Percentiles rank a stretch among this genome's conserved stretches.
phyloP scores from a whole-genome alignment of 192 early-diverging fungal genomes.

The Geosiphon pyriformis region DNA sequence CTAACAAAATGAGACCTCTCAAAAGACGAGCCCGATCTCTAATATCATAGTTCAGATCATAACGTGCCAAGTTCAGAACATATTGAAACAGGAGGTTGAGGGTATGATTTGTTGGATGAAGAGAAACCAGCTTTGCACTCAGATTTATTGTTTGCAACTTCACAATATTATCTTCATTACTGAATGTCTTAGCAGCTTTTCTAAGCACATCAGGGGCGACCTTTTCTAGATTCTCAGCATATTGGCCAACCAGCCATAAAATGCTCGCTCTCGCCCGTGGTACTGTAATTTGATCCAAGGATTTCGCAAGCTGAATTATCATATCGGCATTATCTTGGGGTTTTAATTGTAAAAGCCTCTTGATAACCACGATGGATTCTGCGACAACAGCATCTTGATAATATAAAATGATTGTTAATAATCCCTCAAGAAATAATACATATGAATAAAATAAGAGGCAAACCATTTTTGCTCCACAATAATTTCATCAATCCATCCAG shows the following conservation, averaged over 20 bases:
- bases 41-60: slow-evolving; percentile 83
- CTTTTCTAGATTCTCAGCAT: slow-evolving; percentile 55
- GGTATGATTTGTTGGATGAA: slow-evolving; percentile 39
- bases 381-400: slow-evolving; percentile 68
- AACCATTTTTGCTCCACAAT: slow-evolving; percentile 54
- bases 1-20: slow-evolving; percentile 43
- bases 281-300: slow-evolving; percentile 58
- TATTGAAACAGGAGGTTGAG: slow-evolving; percentile 59
- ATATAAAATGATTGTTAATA: no score
- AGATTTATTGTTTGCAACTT: slow-evolving; percentile 84
- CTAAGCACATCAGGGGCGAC: slow-evolving; percentile 82
- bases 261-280: slow-evolving; percentile 78
- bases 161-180: slow-evolving; percentile 53
- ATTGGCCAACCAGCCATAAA: slow-evolving; percentile 82
- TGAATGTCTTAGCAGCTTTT: slow-evolving; percentile 57
- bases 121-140: slow-evolving; percentile 60
- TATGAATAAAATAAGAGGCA: no score
- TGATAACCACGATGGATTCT: slow-evolving; percentile 71
- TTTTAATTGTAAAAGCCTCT: slow-evolving; percentile 57
- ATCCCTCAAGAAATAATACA: no score
- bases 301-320: slow-evolving; percentile 53
- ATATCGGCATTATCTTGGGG: slow-evolving; percentile 40
- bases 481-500: slow-evolving; percentile 51
- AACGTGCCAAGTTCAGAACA: slow-evolving; percentile 81
- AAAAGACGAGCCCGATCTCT: slow-evolving; percentile 83